Percentiles rank a stretch among this genome's conserved stretches.
Evolutionary conservation across 2,329 filamentous ascomycete species (phyloP).

Genomic region (Hymenoscyphus linearis): DNA sequence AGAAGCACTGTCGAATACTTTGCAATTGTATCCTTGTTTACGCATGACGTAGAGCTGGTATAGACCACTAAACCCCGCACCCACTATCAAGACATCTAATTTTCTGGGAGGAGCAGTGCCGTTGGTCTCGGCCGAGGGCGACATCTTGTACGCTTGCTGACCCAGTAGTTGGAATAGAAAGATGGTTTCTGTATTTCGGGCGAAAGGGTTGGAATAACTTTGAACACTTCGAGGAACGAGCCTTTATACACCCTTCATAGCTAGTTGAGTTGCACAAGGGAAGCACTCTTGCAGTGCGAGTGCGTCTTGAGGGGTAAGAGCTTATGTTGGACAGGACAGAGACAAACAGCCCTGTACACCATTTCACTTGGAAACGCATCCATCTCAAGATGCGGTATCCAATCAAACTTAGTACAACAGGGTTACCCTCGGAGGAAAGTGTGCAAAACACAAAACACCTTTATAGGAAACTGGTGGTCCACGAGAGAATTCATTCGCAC

Average conservation of each 20-base stretch:
- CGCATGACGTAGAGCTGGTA: conserved; percentile 50
- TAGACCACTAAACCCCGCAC: conserved; percentile 29
- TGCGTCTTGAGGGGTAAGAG: neutral
- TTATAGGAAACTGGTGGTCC: neutral
- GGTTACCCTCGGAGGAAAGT: neutral
- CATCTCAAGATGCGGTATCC: neutral
- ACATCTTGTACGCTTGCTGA: neutral
- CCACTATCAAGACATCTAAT: conserved; percentile 26
- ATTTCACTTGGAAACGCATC: neutral
- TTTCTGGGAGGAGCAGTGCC: conserved; percentile 5
- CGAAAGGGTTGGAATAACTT: neutral
- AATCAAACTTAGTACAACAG: neutral
- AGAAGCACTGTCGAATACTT: conserved; percentile 7
- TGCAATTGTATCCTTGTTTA: conserved; percentile 15
- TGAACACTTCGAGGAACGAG: neutral
- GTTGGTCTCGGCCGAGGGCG: conserved; percentile 8
- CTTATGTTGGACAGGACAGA: neutral
- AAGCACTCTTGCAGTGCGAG: neutral
- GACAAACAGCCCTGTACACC: neutral
- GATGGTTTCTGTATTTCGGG: neutral
- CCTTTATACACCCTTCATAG: neutral
- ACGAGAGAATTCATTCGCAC: neutral
- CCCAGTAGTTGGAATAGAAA: neutral
- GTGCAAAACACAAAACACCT: neutral
- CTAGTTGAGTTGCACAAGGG: neutral